phyloP scores from a whole-genome alignment of 345 rosid species.

The Acer yangbiense region DNA sequence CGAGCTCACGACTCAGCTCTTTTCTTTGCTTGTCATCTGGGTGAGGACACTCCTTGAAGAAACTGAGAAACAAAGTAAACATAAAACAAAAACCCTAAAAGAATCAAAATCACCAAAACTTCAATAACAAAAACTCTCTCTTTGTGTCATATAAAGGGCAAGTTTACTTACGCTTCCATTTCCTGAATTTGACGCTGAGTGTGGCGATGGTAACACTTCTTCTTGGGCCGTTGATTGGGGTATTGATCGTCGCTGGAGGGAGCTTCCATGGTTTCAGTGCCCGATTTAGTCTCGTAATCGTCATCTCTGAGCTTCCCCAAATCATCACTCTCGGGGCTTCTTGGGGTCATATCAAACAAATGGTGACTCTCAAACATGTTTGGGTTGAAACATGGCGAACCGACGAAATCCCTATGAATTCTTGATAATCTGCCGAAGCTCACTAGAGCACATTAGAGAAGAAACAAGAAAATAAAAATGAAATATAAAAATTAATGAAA shows the following conservation, averaged over 20 bases:
- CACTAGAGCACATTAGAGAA: not conserved
- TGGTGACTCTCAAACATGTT: constrained; percentile 71
- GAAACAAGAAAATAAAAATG: not conserved
- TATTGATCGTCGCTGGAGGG: constrained; percentile 77
- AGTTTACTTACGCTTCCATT: constrained; percentile 74
- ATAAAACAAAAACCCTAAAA: not conserved
- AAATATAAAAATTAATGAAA: not conserved
- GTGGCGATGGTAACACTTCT: constrained; percentile 92
- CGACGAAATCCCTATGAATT: constrained; percentile 4
- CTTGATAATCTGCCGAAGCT: constrained; percentile 14
- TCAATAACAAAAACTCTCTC: not conserved
- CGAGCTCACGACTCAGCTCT: constrained; percentile 74
- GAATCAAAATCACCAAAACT: not conserved
- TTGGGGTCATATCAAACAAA: constrained; percentile 67
- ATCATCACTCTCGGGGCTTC: constrained; percentile 64
- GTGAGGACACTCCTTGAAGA: constrained; percentile 93
- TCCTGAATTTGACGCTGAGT: constrained; percentile 96
- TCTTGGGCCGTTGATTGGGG: constrained; percentile 68
- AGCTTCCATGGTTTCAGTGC: constrained; percentile 62
- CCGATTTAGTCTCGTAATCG: constrained; percentile 78
- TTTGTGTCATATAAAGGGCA: too few species aligned
- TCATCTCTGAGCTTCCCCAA: constrained; percentile 63
- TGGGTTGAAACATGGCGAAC: constrained; percentile 65
- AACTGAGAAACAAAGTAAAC: constrained; percentile 37
- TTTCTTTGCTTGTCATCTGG: constrained; percentile 98